phyloP scores from a whole-genome alignment of 2,329 filamentous ascomycete genomes.

The Chrysoporthe austroafricana region DNA sequence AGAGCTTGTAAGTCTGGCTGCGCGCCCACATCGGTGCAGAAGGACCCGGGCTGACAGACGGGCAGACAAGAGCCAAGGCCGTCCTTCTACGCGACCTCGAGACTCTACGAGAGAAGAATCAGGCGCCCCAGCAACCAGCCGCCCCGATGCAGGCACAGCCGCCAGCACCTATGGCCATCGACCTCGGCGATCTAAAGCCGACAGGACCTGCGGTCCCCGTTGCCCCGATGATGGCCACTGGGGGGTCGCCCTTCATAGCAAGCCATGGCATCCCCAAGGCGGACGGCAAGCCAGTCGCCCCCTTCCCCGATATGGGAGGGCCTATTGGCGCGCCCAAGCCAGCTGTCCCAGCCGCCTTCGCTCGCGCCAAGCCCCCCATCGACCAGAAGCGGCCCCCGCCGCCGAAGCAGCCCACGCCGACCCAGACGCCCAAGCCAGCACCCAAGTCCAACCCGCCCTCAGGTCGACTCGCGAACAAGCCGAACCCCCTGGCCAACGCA shows the following conservation, averaged over 20 bases:
- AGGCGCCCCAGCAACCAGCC: constrained; percentile 14
- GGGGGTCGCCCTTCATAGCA: constrained; percentile 22
- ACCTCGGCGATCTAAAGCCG: constrained; percentile 23
- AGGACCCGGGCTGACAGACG: constrained; percentile 11
- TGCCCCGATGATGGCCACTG: constrained; percentile 25
- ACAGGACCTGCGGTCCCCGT: constrained; percentile 25
- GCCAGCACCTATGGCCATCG: constrained; percentile 29
- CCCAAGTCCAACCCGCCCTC: constrained; percentile 23
- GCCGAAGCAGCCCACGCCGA: constrained; percentile 19
- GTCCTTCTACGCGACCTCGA: constrained; percentile 28
- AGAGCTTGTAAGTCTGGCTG: constrained; percentile 25
- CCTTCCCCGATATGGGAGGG: constrained; percentile 29
- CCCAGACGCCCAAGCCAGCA: constrained; percentile 19
- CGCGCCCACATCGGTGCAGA: not conserved
- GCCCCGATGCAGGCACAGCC: constrained; percentile 19
- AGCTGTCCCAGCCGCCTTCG: not conserved
- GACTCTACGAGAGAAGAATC: constrained; percentile 18
- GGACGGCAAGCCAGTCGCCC: constrained; percentile 24
- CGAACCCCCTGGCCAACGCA: constrained; percentile 25
- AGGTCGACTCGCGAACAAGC: constrained; percentile 23
- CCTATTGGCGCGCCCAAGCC: constrained; percentile 10
- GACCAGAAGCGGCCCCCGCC: constrained; percentile 23
- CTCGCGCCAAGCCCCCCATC: constrained; percentile 1
- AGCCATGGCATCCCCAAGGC: constrained; percentile 20
- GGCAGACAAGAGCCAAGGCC: constrained; percentile 26